Conservation (phyloP, 2,329 filamentous ascomycete genomes). For the Nothophaeocryptopus gaeumannii region DNA sequence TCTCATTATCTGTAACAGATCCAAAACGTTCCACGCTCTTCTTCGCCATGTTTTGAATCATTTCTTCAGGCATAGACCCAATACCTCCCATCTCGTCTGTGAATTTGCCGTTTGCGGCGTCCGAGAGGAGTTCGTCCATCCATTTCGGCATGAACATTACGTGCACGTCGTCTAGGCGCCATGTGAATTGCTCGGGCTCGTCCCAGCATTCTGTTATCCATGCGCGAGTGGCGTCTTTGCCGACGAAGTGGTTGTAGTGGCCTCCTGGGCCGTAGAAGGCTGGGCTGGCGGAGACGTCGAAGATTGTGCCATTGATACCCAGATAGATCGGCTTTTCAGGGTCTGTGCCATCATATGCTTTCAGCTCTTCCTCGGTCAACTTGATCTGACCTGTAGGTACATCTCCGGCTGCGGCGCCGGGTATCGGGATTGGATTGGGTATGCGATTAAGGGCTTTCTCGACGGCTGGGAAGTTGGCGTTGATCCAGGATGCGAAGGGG, state of each 20-base stretch:
- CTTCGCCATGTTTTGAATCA: constrained; percentile 27
- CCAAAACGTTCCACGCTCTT: constrained; percentile 29
- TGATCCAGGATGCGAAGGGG: constrained; percentile 21
- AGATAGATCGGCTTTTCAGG: constrained; percentile 29
- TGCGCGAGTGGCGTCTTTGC: constrained; percentile 31
- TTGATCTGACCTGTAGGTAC: constrained; percentile 1
- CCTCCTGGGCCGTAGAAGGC: constrained; percentile 34
- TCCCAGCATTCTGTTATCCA: constrained; percentile 36
- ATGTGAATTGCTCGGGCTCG: constrained; percentile 27
- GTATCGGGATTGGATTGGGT: constrained; percentile 1
- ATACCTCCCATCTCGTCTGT: constrained; percentile 20
- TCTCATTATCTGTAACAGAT: constrained; percentile 19
- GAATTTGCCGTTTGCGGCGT: constrained; percentile 19
- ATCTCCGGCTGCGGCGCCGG: constrained; percentile 19
- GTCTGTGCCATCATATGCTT: constrained; percentile 28
- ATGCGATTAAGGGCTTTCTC: constrained; percentile 17
- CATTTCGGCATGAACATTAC: constrained; percentile 31
- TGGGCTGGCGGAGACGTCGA: constrained; percentile 30
- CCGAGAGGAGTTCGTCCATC: constrained; percentile 28
- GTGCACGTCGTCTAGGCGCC: constrained; percentile 27
- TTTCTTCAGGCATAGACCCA: constrained; percentile 20
- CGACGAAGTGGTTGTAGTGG: constrained; percentile 32
- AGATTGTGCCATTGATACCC: constrained; percentile 33
- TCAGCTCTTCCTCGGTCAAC: constrained; percentile 26
- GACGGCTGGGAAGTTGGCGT: constrained; percentile 19